A percentile compares a stretch with the other conserved stretches of the same genome.
phyloP scores from a whole-genome alignment of 805 yeast species.

The Starmerella apicola region DNA sequence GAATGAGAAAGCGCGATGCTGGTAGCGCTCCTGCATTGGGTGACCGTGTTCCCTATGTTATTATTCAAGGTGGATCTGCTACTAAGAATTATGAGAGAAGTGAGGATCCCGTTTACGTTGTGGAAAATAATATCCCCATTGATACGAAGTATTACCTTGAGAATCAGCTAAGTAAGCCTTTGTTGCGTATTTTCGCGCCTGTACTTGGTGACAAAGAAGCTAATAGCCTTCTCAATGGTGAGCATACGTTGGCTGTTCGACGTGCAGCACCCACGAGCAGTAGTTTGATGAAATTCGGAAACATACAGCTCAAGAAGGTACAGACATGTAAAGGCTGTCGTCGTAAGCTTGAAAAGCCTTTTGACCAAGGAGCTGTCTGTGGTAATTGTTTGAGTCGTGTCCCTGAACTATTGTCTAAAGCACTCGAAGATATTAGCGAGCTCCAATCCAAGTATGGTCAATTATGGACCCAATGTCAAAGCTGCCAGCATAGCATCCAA shows the following conservation, averaged over 20 bases:
- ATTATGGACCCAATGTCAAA: slow-evolving; percentile 95
- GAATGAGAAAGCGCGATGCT: slow-evolving; percentile 92
- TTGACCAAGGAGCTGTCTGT: slow-evolving; percentile 64
- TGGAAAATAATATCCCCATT: slow-evolving; percentile 84
- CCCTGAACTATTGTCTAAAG: slow-evolving; percentile 69
- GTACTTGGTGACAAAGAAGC: slow-evolving; percentile 80
- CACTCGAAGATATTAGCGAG: slow-evolving; percentile 64
- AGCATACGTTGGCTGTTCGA: slow-evolving; percentile 66
- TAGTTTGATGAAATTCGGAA: slow-evolving; percentile 83
- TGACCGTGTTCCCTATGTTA: slow-evolving; percentile 96
- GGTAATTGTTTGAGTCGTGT: slow-evolving; percentile 57
- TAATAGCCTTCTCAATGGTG: slow-evolving; percentile 63
- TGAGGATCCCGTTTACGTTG: slow-evolving; percentile 88
- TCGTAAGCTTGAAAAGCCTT: slow-evolving; percentile 48
- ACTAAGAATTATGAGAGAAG: slow-evolving; percentile 86
- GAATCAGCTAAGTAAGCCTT: slow-evolving; percentile 84
- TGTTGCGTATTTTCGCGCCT: slow-evolving; percentile 88
- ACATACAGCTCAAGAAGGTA: too few species aligned
- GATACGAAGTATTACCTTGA: slow-evolving; percentile 90
- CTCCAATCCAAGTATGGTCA: slow-evolving; percentile 73
- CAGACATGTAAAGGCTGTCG: slow-evolving; percentile 83
- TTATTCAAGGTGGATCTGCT: slow-evolving; percentile 67
- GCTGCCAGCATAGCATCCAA: slow-evolving; percentile 92
- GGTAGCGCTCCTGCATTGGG: slow-evolving; percentile 97
- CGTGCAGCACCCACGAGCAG: slow-evolving; percentile 65